Evolutionary conservation across 108 stramenopile genomes (phyloP), one percentile per base, ranked within the genome.

Genomic region (Skeletonema marinoi): DNA sequence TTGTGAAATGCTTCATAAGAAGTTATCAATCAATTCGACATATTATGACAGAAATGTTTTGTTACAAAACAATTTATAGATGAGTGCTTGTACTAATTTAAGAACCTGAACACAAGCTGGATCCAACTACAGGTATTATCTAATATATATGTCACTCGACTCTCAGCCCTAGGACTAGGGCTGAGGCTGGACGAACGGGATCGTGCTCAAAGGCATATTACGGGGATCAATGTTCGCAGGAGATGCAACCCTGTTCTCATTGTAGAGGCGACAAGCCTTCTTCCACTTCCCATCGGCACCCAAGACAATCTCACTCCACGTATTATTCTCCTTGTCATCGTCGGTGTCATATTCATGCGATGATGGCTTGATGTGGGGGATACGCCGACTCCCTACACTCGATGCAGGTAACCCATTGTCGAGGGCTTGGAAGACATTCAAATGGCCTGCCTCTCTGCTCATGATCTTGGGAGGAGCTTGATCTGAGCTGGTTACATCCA

Each of bases 151-250:
- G 25, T 25, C 25, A 25, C 25, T 25, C 11, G 39, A 12, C 41
- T 14, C 41, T 42, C 41, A 13, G 1, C 12, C 41, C 41, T 42
- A 3, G 3, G 41, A 12, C 41, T 42, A 13, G 11, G 41, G 3
- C 41, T 51, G 50, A 16, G 59, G 11, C 25, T 61, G 60, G 25
- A 71, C 70, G 60, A 71, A 71, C 8, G 70, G 70, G 42, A 71
- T 46, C 3, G 70, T 71, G 70, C 70, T 71, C 60, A 71, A 61
- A 25, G 70, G 70, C 70, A 46, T 62, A 44, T 62, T 71, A 17
- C 41, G 41, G 12, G 2, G 17, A 44, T 29, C 13, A 25, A 6
- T 60, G 60, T 32, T 61, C 17, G 39, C 25, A 32, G 60, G 44
- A 21, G 30, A 54, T 36, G 10, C n/a, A 38, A 32, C 60, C 39